Evolutionary conservation across 805 yeast genomes (phyloP), one percentile per base, ranked within the genome.

Genomic region (Wickerhamomyces canadensis): DNA sequence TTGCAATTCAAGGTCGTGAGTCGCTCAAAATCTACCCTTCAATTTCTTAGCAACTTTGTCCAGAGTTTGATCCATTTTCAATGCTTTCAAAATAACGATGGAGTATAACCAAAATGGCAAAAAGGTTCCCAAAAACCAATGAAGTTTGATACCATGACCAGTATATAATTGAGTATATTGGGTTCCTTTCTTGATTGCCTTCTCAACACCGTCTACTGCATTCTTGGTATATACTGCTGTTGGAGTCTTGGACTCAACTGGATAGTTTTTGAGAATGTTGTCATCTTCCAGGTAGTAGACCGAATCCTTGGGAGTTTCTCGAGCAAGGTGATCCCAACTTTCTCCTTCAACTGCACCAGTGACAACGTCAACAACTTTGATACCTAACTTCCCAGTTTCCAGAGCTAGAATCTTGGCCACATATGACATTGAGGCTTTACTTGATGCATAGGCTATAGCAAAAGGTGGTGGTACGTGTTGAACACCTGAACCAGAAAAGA

Each of bases 281-380:
- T 38, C 43, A 18, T 38, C 45, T 3, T 36, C 45, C 7, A 34
- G 16, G 31, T 48, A 43, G 27, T 38, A 47, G 25, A 51, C 35
- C 0, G 52, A 44, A n/a, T 33, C 40, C n/a, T 30, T n/a, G 19
- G 12, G 9, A n/a, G n/a, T n/a, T n/a, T n/a, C n/a, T n/a, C n/a
- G 19, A n/a, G 42, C 38, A 8, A 35, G 22, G 8, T 24, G 11
- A 4, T 38, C 41, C 8, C 18, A 6, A 29, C 65, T 60, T 11
- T 51, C 62, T 2, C 69, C 62, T 17, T 57, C 51, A 10, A 68
- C 68, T 10, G 62, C 63, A 4, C 73, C 73, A 4, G 70, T 62
- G 22, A 61, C 50, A 8, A 67, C 58, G 41, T 61, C 55, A 33
- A 65, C 58, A 3, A 65, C 68, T 36, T 54, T 52, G 25, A 67